Evolutionary conservation across 441 rosid species (phyloP).

Genomic region (Macaranga tanarius): DNA sequence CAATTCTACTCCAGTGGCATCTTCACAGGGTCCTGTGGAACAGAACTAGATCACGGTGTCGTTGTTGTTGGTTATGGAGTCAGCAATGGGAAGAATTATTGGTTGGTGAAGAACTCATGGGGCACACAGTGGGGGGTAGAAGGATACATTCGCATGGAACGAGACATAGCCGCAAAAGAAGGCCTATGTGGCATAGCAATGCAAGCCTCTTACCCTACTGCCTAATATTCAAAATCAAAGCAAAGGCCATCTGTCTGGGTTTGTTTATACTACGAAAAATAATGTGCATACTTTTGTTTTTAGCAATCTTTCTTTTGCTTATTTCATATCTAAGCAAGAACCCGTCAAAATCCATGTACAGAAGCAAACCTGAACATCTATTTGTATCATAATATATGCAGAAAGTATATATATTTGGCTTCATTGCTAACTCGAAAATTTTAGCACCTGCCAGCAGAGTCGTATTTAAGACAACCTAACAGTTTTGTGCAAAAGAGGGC

Average conservation of each 20-base stretch:
- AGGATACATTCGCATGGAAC: conserved; percentile 66
- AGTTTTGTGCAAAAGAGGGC: background rate
- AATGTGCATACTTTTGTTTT: background rate
- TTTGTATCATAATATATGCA: background rate
- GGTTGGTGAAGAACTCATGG: conserved; percentile 83
- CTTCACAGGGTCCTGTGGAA: conserved; percentile 61
- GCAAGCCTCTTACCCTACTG: conserved; percentile 53
- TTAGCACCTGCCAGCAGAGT: background rate
- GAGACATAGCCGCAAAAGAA: conserved; percentile 45
- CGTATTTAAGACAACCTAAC: background rate
- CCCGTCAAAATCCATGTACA: background rate
- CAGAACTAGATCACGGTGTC: conserved; percentile 60
- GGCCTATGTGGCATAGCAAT: conserved; percentile 75
- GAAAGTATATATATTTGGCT: background rate
- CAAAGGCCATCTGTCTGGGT: background rate
- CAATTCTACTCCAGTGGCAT: conserved; percentile 78
- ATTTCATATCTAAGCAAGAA: background rate
- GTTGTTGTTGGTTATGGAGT: conserved; percentile 67
- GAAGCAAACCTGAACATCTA: no score
- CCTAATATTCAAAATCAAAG: background rate
- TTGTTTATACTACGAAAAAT: background rate
- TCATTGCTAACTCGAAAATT: background rate
- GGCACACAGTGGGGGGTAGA: conserved; percentile 79
- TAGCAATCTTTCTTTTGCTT: background rate
- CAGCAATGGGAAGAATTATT: conserved; percentile 53